These are phyloP conservation scores for Collybia nuda DNA, from an alignment of 768 basidiomycete species.

Conservation along the genomic window DNA sequence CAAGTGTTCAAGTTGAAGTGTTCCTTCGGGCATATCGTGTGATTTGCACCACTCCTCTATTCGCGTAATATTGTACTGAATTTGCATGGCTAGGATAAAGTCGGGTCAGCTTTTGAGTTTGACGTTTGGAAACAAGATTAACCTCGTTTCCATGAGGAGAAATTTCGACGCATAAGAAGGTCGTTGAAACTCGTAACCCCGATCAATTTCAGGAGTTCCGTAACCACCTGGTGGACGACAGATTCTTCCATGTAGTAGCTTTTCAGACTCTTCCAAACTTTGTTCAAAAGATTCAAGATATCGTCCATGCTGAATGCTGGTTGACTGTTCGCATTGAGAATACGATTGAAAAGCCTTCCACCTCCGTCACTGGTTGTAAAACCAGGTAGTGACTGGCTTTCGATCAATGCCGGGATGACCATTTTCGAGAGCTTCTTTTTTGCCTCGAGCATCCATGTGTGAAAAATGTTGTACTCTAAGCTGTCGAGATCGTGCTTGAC, in stretches of 20 bases:
- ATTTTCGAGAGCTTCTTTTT: conserved; percentile 96
- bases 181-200: conserved; percentile 99
- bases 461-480: conserved; percentile 99
- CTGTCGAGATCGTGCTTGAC: conserved; percentile 99
- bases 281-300: conserved; percentile 93
- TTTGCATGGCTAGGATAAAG: conserved; percentile 86
- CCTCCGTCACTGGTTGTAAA: conserved; percentile 96
- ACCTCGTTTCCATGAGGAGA: conserved; percentile 99
- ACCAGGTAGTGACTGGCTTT: conserved; percentile 95
- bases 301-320: conserved; percentile 99
- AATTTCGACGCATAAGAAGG: conserved; percentile 96
- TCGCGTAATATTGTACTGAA: conserved; percentile 98
- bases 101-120: background rate
- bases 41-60: conserved; percentile 99
- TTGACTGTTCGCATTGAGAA: conserved; percentile 79
- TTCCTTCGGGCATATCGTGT: conserved; percentile 99
- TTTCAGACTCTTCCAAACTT: conserved; percentile 97
- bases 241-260: conserved; percentile 98
- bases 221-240: conserved; percentile 92
- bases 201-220: conserved; percentile 92
- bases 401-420: conserved; percentile 98
- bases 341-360: conserved; percentile 90
- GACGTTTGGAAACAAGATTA: background rate
- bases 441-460: conserved; percentile 98
- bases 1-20: conserved; percentile 94